These are phyloP conservation scores for Lasiodiplodia sp. DNA, from an alignment of 2,329 filamentous ascomycete genomes.

Conservation along the genomic window DNA sequence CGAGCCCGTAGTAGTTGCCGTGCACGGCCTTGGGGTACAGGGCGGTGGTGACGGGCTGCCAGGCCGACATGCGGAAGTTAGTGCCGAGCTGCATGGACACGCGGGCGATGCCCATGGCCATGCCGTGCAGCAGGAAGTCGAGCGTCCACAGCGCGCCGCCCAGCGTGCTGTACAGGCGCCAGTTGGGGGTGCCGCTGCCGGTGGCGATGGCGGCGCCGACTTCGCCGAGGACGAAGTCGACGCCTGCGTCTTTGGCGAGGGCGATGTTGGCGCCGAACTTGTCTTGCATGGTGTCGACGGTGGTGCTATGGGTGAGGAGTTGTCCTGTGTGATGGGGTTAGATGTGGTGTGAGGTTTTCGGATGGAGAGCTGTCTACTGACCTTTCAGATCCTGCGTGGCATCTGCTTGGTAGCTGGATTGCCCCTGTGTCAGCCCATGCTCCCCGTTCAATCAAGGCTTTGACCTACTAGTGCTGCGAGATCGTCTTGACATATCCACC, in stretches of 20 bases:
- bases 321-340: neutral
- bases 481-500: constrained; percentile 1
- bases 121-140: constrained; percentile 25
- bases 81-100: constrained; percentile 19
- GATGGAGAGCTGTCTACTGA: neutral
- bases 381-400: neutral
- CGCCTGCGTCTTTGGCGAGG: neutral
- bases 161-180: constrained; percentile 7
- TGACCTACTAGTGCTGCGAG: constrained; percentile 3
- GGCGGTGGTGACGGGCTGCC: neutral
- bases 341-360: too few relatives aligned
- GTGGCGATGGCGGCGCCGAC: neutral
- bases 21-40: neutral
- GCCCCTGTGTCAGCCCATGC: too few relatives aligned
- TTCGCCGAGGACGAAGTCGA: constrained; percentile 2
- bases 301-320: neutral
- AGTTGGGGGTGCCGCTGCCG: neutral
- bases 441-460: too few relatives aligned
- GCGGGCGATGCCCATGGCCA: neutral
- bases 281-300: neutral
- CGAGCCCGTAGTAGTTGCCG: constrained; percentile 12
- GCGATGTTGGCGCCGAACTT: constrained; percentile 10
- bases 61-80: neutral
- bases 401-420: neutral
- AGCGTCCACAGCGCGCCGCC: constrained; percentile 23